These are phyloP conservation scores for Phytophthora pini DNA, from an alignment of 352 stramenopile genomes.

Conservation along the genomic window DNA sequence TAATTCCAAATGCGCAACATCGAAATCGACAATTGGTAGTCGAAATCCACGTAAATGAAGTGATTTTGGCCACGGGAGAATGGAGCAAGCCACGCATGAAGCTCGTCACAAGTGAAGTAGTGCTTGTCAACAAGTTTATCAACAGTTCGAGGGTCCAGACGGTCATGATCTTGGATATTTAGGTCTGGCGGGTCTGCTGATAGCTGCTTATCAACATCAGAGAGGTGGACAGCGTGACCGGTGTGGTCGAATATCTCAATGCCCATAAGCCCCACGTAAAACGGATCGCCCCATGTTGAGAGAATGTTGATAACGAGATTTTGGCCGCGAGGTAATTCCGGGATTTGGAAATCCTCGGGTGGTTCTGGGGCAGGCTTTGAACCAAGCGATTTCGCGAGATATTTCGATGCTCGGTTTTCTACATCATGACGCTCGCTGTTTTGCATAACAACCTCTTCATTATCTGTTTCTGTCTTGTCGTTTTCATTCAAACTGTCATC, in stretches of 20 bases:
- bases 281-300: constrained; percentile 90
- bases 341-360: constrained; percentile 69
- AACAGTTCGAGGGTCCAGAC: constrained; percentile 77
- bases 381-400: constrained; percentile 23
- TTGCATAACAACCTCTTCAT: constrained; percentile 12
- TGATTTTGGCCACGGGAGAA: constrained; percentile 81
- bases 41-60: constrained; percentile 81
- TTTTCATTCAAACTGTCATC: constrained; percentile 45
- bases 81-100: constrained; percentile 90
- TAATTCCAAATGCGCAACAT: constrained; percentile 93
- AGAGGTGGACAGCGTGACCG: constrained; percentile 68
- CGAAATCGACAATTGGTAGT: constrained; percentile 76
- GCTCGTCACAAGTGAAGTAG: constrained; percentile 88
- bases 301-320: constrained; percentile 86
- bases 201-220: constrained; percentile 72
- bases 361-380: constrained; percentile 17
- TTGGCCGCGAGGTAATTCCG: constrained; percentile 70
- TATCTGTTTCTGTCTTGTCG: constrained; percentile 4
- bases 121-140: constrained; percentile 92
- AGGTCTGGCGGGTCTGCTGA: constrained; percentile 81
- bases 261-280: constrained; percentile 92
- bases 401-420: constrained; percentile 26
- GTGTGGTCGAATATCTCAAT: constrained; percentile 90
- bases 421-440: constrained; percentile 4
- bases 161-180: constrained; percentile 82